Evolutionary conservation across 192 early-diverging fungal species (phyloP), one percentile per base, ranked within the genome.

Genomic region (Rhizophagus sp.): DNA sequence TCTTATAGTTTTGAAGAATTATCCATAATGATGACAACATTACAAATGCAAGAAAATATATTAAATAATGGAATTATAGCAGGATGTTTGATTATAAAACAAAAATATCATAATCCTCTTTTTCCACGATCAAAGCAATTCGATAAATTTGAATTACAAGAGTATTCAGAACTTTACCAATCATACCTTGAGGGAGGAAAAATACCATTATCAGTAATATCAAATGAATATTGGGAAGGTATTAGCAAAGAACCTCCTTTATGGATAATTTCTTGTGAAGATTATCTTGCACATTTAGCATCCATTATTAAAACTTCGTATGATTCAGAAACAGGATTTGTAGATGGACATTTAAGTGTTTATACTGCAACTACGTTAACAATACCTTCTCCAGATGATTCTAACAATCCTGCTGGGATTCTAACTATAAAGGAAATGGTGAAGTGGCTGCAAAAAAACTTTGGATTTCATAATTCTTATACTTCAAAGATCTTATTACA

Each of bases 201-300:
- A 75, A 33, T 64, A 39, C 62, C 64, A 25, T 79, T 76, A 79
- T 76, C 52, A 72, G 81, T 30, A 80, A 81, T 68, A 67, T 68
- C 27, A n/a, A 72, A 24, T 80, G 81, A 72, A 75, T 63, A 27
- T 84, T 86, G 57, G 85, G 52, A 15, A 78, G 19, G 65, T 62
- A 30, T 73, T 83, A 11, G 75, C 75, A 63, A 76, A 68, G 8
- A 81, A 73, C 62, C 27, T 63, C 19, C 39, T 82, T 76, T 66
- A 19, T 33, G 9, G 84, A 81, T 64, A 47, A 82, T 41, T 47
- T 81, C 41, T n/a, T 75, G 47, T 49, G 84, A 86, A 33, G 73
- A 73, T 4, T 91, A 89, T 34, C 81, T 89, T 72, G 79, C 82
- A 22, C 88, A 91, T 82, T 69, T 91, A 34, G 81, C 83, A 1